Evolutionary conservation across 352 stramenopile genomes (phyloP).

Genomic region (Phytopythium mirpurense): DNA sequence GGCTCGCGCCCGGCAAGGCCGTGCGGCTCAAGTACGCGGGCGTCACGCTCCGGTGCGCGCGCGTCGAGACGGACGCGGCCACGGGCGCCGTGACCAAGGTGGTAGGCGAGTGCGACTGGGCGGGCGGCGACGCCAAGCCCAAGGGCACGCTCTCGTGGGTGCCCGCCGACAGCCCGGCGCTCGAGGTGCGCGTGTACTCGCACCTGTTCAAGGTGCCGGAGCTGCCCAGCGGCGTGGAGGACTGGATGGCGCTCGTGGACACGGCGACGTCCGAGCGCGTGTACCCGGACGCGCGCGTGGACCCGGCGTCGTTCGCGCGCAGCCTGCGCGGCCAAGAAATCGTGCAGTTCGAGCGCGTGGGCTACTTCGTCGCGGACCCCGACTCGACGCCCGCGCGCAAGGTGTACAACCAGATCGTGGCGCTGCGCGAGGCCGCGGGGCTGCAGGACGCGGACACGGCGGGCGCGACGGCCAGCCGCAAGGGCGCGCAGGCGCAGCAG

Average conservation of each 20-base stretch:
- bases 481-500: constrained; percentile 79
- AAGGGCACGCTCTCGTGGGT: constrained; percentile 98
- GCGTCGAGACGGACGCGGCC: constrained; percentile 69
- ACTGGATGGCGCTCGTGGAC: constrained; percentile 86
- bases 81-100: constrained; percentile 52
- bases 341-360: constrained; percentile 97
- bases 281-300: constrained; percentile 87
- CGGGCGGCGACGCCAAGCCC: constrained; percentile 68
- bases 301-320: constrained; percentile 59
- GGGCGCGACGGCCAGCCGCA: constrained; percentile 55
- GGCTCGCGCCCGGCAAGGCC: constrained; percentile 93
- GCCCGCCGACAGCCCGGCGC: constrained; percentile 58
- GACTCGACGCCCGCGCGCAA: constrained; percentile 90
- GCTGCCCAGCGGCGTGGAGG: constrained; percentile 47
- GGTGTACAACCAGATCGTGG: constrained; percentile 97
- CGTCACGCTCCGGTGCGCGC: constrained; percentile 91
- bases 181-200: constrained; percentile 96
- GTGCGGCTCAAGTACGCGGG: constrained; percentile 94
- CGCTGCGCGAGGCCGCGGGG: constrained; percentile 84
- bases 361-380: constrained; percentile 97
- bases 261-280: constrained; percentile 78
- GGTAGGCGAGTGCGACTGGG: constrained; percentile 59
- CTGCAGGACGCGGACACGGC: constrained; percentile 23
- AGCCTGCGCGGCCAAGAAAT: constrained; percentile 49
- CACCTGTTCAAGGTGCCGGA: constrained; percentile 95